A percentile compares a stretch with the other conserved stretches of the same genome.
Evolutionary conservation across 2,329 filamentous ascomycete genomes (phyloP).

Genomic region (Xylariaceae sp.): DNA sequence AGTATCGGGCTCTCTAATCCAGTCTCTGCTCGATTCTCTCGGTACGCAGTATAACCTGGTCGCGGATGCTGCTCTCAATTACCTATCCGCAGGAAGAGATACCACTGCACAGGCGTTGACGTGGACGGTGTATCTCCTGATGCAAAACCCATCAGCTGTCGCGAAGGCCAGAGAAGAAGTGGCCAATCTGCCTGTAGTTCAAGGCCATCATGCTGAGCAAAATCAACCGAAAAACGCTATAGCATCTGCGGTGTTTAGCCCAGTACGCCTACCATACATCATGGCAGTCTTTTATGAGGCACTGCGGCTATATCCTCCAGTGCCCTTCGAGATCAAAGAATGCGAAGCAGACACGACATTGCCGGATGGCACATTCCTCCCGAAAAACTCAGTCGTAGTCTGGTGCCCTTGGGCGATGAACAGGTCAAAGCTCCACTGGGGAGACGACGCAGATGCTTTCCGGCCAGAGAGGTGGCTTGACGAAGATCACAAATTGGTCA

Average conservation of each 20-base stretch:
- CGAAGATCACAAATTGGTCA: slow-evolving; percentile 37
- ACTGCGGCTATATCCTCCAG: slow-evolving; percentile 58
- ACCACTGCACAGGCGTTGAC: slow-evolving; percentile 63
- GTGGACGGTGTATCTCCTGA: slow-evolving; percentile 60
- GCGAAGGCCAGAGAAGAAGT: slow-evolving; percentile 43
- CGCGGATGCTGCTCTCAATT: slow-evolving; percentile 62
- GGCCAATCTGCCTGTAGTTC: slow-evolving; percentile 19
- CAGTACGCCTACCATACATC: slow-evolving; percentile 49
- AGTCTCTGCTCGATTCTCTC: slow-evolving; percentile 56
- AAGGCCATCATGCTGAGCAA: slow-evolving; percentile 2
- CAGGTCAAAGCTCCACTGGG: slow-evolving; percentile 53
- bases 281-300: slow-evolving; percentile 60
- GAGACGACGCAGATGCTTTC: slow-evolving; percentile 52
- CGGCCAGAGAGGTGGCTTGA: slow-evolving; percentile 55
- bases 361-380: slow-evolving; percentile 58
- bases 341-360: slow-evolving; percentile 48
- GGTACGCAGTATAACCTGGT: slow-evolving; percentile 49
- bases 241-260: slow-evolving; percentile 35
- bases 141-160: slow-evolving; percentile 43
- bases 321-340: slow-evolving; percentile 65
- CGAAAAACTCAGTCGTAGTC: slow-evolving; percentile 49
- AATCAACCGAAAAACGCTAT: slow-evolving; percentile 1
- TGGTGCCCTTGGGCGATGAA: slow-evolving; percentile 66
- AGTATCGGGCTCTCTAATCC: slow-evolving; percentile 47
- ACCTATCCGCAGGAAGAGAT: slow-evolving; percentile 61